Percentiles rank a stretch among this genome's conserved stretches.
phyloP scores from a whole-genome alignment of 129 eudicot species.

The Tagetes patula region DNA sequence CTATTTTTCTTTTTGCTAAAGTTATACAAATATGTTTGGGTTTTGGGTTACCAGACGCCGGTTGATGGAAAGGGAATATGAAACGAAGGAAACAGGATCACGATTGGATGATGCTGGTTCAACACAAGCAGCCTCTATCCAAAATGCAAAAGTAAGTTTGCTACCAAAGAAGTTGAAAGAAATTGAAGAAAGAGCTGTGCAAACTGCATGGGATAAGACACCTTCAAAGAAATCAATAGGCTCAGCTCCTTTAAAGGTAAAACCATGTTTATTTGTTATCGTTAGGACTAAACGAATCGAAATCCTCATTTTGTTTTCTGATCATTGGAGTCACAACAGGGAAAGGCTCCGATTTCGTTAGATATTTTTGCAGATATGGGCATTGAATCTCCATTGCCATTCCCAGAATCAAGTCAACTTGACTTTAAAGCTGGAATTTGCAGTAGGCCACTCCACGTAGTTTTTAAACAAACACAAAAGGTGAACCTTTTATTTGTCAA shows the following conservation, averaged over 20 bases:
- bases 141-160: constrained; percentile 17
- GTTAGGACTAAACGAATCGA: constrained; percentile 6
- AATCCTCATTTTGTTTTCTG: constrained; percentile 11
- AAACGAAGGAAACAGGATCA: constrained; percentile 67
- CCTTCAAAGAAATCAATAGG: constrained; percentile 26
- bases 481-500: constrained; percentile 8
- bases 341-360: constrained; percentile 27
- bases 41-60: constrained; percentile 55
- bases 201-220: constrained; percentile 29
- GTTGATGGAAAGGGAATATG: constrained; percentile 67
- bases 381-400: constrained; percentile 32
- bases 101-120: constrained; percentile 8
- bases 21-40: not conserved
- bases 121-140: constrained; percentile 30
- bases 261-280: not conserved
- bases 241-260: constrained; percentile 27
- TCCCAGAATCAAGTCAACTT: constrained; percentile 35
- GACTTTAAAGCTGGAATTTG: constrained; percentile 37
- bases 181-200: constrained; percentile 28
- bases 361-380: constrained; percentile 41
- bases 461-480: constrained; percentile 40
- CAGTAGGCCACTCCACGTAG: constrained; percentile 32
- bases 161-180: constrained; percentile 34
- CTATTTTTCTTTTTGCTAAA: not conserved
- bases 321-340: constrained; percentile 28